Base-by-base conservation (phyloP, 148 eudicot genomes). In the Heliamphora exappendiculata region DNA sequence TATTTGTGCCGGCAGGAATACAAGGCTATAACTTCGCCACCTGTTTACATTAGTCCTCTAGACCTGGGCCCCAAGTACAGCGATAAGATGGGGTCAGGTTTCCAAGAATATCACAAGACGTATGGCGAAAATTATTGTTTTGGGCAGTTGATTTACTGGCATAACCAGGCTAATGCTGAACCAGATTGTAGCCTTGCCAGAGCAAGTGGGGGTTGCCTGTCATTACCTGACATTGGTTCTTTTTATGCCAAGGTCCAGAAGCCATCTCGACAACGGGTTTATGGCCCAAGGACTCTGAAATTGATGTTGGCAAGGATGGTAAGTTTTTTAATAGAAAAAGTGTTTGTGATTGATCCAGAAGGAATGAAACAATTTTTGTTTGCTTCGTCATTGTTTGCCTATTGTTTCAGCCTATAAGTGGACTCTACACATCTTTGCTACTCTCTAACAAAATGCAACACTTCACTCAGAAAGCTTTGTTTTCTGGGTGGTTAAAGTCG, bases 31-130 rank as follows among this genome's bases (percentile, higher is more conserved):
- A 91, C 89, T 75, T 95, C 99, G 19, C 85, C 94, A 51, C 96
- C 94, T 73, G 97, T 95, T 78, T 82, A 81, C 79, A 95, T 95
- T 66, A 95, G 91, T 82, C 97, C 99, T 74, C 92, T 95, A 71
- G 99, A 95, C 88, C 80, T 95, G 76, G 96, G 99, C 69, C 99
- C 99, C 67, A 92, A 95, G 81, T 95, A 81, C 78, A 85, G 93
- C 37, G 91, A 88, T 75, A 92, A 89, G 79, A 41, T 95, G 82
- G 88, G 85, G 66, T 79, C 96, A 50, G 91, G 92, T 31, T 79
- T 84, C 24, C 89, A 91, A 19, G 97, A 95, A 76, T 92, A 91
- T 78, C 74, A 93, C 86, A 94, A 94, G 84, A 89, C 90, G 44
- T 94, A 94, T 76, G 89, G 91, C 59, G 94, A 92, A 79, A 91